Conservation (phyloP, 306 rosid genomes). For the Chamaecrista fasciculata region DNA sequence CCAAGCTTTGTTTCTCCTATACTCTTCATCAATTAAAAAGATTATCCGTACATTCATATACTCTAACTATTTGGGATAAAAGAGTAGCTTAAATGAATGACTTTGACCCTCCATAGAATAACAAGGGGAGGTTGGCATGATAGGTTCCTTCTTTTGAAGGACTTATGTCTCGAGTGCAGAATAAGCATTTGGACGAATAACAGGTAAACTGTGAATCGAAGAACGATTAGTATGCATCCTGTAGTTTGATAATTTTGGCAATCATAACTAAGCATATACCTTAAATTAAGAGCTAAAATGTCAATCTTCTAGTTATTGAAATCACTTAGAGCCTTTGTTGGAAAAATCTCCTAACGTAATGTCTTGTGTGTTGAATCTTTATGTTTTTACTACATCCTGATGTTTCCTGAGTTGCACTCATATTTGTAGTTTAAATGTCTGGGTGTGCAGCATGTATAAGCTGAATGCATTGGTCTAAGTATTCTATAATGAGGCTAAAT, state of each 20-base stretch:
- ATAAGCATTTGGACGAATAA: conserved; percentile 7
- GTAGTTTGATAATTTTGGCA: background rate
- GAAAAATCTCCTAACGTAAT: background rate
- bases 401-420: background rate
- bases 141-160: background rate
- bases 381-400: background rate
- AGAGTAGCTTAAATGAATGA: background rate
- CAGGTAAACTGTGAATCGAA: background rate
- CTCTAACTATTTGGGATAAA: background rate
- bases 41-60: background rate
- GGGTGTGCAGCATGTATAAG: background rate
- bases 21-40: background rate
- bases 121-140: background rate
- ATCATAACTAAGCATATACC: background rate
- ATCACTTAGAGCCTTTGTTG: background rate
- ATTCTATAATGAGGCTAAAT: background rate
- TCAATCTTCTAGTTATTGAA: background rate
- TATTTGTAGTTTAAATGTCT: background rate
- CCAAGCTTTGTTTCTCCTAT: background rate
- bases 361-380: background rate
- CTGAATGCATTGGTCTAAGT: background rate
- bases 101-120: background rate
- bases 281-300: background rate
- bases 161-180: background rate
- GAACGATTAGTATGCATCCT: background rate